Evolutionary conservation across 768 basidiomycete genomes (phyloP).

Genomic region (Xerocomus spinulosus): DNA sequence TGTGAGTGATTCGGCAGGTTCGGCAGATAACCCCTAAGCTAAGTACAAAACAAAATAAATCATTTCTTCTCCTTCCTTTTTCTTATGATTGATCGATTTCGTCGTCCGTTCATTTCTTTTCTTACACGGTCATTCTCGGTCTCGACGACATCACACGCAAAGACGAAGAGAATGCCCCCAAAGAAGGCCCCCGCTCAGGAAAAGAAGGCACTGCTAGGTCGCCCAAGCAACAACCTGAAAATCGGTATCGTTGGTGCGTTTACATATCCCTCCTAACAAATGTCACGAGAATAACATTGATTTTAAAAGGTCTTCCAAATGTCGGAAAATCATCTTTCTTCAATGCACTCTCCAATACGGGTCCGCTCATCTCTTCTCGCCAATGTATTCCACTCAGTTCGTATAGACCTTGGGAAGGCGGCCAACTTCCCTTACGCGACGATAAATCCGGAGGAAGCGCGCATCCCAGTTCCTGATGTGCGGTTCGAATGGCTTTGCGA

Average conservation of each 20-base stretch:
- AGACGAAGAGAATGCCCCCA: slow-evolving; percentile 77
- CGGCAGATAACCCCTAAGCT: slow-evolving; percentile 21
- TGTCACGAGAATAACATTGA: slow-evolving; percentile 1
- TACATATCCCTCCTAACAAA: neutral
- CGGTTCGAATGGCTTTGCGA: slow-evolving; percentile 95
- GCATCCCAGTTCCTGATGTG: slow-evolving; percentile 89
- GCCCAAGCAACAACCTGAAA: slow-evolving; percentile 96
- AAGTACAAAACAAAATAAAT: slow-evolving; percentile 5
- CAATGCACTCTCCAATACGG: slow-evolving; percentile 90
- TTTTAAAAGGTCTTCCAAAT: slow-evolving; percentile 73
- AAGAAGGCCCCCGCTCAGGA: slow-evolving; percentile 75
- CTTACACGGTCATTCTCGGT: slow-evolving; percentile 33
- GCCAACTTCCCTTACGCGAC: slow-evolving; percentile 97
- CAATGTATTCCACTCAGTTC: slow-evolving; percentile 3
- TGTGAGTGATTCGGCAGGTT: neutral
- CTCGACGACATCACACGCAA: slow-evolving; percentile 36
- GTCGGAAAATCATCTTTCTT: slow-evolving; percentile 99
- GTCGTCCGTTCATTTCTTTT: slow-evolving; percentile 13
- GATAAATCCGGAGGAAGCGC: slow-evolving; percentile 93
- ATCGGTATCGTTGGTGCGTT: slow-evolving; percentile 95
- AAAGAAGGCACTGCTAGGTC: slow-evolving; percentile 84
- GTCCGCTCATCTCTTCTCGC: slow-evolving; percentile 37
- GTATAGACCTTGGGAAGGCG: slow-evolving; percentile 80
- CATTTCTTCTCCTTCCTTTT: slow-evolving; percentile 2
- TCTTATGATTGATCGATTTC: slow-evolving; percentile 33